Evolutionary conservation across 1,139 yeast genomes (phyloP), one percentile per base, ranked within the genome.

Genomic region (Meyerozyma sp.): DNA sequence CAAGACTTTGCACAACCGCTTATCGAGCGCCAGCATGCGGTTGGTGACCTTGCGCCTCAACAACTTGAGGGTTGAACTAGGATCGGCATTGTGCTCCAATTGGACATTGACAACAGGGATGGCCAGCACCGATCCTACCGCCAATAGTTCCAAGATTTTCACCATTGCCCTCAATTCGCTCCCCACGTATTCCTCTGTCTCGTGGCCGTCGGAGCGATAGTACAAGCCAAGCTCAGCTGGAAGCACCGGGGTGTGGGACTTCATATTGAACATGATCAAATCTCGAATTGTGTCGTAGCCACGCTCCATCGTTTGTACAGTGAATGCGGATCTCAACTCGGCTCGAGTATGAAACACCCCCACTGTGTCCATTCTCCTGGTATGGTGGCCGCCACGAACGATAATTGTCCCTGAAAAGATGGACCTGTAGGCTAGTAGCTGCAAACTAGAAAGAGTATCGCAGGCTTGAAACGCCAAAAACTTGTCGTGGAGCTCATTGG

Each of bases 141-240:
- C 48, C 9, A 61, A 46, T 16, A 57, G 37, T 40, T 59, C 63
- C 13, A 59, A 39, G 1, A 53, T 41, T 43, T 51, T 54, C n/a
- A 48, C 37, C 37, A 34, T 34, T 2, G 26, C 26, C 37, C 18
- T 8, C 13, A 21, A 11, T 13, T 34, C 37, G 9, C 16, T 10
- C 26, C 3, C 26, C n/a, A 21, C 36, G 25, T 53, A 52, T 28
- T 46, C 41, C 18, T 48, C 49, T 8, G 44, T 30, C 26, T 49
- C 49, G 21, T 30, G 30, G 10, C 28, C 14, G 13, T 28, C 37
- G 13, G 23, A 14, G 11, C 40, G 39, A 38, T 55, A 51, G 13
- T 46, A 34, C 14, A 57, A 26, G 4, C 50, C 50, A 4, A 59
- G 44, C 34, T 55, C 57, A 8, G 28, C 39, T 2, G 62, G 57